Evolutionary conservation across 2,329 filamentous ascomycete genomes (phyloP).

Genomic region (Trichoderma brevicompactum): DNA sequence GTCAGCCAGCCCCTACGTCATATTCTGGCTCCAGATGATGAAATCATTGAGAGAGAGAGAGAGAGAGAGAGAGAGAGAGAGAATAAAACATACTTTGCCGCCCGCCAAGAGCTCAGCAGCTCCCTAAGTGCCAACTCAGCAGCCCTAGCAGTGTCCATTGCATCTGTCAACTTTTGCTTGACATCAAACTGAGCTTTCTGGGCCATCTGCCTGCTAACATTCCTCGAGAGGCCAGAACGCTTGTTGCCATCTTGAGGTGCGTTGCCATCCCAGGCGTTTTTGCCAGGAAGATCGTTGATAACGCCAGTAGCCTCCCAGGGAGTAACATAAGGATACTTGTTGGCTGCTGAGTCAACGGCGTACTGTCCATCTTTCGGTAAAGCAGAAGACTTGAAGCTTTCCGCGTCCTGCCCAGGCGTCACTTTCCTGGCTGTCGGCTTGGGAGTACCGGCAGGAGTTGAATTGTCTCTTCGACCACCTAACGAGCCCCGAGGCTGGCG

Average conservation of each 20-base stretch:
- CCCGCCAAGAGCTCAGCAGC: constrained; percentile 77
- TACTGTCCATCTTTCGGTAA: constrained; percentile 50
- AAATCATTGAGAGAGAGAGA: background rate
- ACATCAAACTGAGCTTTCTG: constrained; percentile 67
- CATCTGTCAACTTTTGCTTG: constrained; percentile 67
- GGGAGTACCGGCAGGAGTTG: constrained; percentile 61
- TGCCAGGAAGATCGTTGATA: constrained; percentile 71
- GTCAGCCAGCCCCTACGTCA: constrained; percentile 28
- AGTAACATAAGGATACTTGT: constrained; percentile 61
- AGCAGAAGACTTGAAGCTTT: constrained; percentile 44
- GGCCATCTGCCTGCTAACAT: constrained; percentile 55
- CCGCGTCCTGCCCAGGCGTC: constrained; percentile 46
- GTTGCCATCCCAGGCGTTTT: constrained; percentile 41
- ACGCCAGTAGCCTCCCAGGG: constrained; percentile 79
- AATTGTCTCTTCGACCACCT: constrained; percentile 60
- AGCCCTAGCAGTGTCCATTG: constrained; percentile 77
- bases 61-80: background rate
- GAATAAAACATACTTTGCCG: constrained; percentile 70
- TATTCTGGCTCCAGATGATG: background rate
- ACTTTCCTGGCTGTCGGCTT: constrained; percentile 48
- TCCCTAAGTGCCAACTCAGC: constrained; percentile 85
- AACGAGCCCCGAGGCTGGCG: constrained; percentile 74
- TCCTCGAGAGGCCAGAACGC: constrained; percentile 46
- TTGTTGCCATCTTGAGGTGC: constrained; percentile 44
- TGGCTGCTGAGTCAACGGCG: constrained; percentile 52